Base-by-base conservation (phyloP, 805 yeast genomes). In the Ogataea glucozyma region DNA sequence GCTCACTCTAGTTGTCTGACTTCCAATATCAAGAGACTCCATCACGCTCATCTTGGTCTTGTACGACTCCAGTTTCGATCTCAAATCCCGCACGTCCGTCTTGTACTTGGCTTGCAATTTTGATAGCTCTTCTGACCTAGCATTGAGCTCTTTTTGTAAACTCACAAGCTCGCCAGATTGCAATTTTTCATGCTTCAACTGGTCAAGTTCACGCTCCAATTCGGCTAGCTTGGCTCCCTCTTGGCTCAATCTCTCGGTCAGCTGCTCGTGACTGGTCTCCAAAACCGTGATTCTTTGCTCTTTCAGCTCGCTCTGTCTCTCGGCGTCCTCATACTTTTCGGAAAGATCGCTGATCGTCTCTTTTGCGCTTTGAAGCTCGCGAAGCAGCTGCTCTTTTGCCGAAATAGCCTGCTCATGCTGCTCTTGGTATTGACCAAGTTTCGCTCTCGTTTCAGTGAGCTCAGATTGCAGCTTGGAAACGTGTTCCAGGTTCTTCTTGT, bases 21-120 rank as follows among this genome's bases (percentile, higher is more conserved):
- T 23, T 22, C 20, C 36, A 6, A 34, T 24, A 12, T 41, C 51
- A 21, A 47, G 18, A 18, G 57, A 53, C 16, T 49, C 47, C 26
- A 51, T 4, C 8, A 54, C 38, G 10, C 31, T 40, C 33, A 47
- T 22, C 35, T 46, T 54, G 17, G 56, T 49, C 43, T 47, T 51
- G 41, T 44, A 43, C 7, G 47, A 44, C 40, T 54, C 59, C 18
- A 53, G 21, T 22, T 44, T 51, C 5, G 47, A 41, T 26, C 48
- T 40, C 35, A 54, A 21, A 27, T 45, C 46, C 26, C 44, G 27
- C 5, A 41, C 38, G 16, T 54, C 53, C 7, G 36, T 33, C 19
- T 49, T 44, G 29, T 49, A 32, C 32, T 51, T 52, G n/a, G 24
- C 21, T 29, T 44, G 49, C 36, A 47, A 19, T 8, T 36, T 31